Percentiles rank a stretch among this genome's conserved stretches.
Evolutionary conservation across 2,329 filamentous ascomycete genomes (phyloP).

Genomic region (Sodiomyces alkalinus): DNA sequence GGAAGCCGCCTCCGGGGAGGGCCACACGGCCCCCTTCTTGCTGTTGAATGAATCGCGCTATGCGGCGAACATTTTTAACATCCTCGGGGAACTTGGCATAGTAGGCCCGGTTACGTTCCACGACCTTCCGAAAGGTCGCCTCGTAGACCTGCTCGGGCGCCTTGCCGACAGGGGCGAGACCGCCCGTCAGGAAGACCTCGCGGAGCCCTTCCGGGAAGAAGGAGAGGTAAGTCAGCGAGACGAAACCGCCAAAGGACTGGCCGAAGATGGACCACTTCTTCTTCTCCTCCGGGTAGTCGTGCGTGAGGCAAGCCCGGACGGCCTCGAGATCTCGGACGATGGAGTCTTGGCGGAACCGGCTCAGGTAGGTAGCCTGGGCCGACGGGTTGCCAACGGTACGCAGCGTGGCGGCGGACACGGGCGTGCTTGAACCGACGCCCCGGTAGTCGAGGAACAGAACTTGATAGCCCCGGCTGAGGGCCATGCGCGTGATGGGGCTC

Average conservation of each 20-base stretch:
- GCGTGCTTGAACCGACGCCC: slow-evolving; percentile 72
- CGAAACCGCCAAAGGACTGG: slow-evolving; percentile 87
- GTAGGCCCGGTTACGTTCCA: slow-evolving; percentile 60
- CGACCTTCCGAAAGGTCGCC: slow-evolving; percentile 53
- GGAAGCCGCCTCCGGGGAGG: slow-evolving; percentile 54
- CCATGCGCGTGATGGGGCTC: slow-evolving; percentile 50
- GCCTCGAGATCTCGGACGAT: slow-evolving; percentile 86
- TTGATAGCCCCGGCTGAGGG: slow-evolving; percentile 72
- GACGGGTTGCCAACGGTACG: slow-evolving; percentile 41
- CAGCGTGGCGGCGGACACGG: slow-evolving; percentile 61
- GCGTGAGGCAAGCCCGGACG: slow-evolving; percentile 59
- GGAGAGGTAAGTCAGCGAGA: slow-evolving; percentile 69
- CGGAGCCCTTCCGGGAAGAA: slow-evolving; percentile 62
- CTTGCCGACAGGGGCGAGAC: slow-evolving; percentile 61
- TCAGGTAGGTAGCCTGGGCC: slow-evolving; percentile 67
- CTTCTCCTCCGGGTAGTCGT: slow-evolving; percentile 51
- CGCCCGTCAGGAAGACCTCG: slow-evolving; percentile 75
- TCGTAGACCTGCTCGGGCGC: slow-evolving; percentile 62
- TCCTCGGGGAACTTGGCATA: slow-evolving; percentile 81
- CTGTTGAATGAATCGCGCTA: slow-evolving; percentile 49
- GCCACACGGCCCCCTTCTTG: slow-evolving; percentile 35
- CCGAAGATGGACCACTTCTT: slow-evolving; percentile 77
- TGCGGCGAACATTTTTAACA: slow-evolving; percentile 45
- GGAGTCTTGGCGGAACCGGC: slow-evolving; percentile 74
- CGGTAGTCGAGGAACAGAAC: slow-evolving; percentile 80